These are phyloP conservation scores for Myxozyma vanderwaltii DNA, from an alignment of 805 yeast genomes.

Conservation along the genomic window DNA sequence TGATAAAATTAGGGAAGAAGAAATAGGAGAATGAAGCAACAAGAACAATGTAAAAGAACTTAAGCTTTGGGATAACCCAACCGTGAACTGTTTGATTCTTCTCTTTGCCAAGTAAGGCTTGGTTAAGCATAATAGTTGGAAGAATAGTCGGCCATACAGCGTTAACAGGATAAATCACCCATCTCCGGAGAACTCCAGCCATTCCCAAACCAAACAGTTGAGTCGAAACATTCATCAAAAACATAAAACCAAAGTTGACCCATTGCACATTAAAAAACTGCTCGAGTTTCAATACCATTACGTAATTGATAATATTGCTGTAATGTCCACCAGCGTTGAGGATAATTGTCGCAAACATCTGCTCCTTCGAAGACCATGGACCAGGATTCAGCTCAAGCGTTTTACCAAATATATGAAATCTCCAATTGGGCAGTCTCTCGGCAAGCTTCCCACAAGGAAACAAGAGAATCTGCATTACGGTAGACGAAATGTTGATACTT, in stretches of 20 bases:
- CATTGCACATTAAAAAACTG: slow-evolving; percentile 42
- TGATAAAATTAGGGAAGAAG: slow-evolving; percentile 64
- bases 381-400: slow-evolving; percentile 51
- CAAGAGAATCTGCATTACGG: slow-evolving; percentile 60
- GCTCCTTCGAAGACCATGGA: slow-evolving; percentile 63
- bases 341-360: slow-evolving; percentile 51
- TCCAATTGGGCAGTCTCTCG: slow-evolving; percentile 47
- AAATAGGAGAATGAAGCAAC: slow-evolving; percentile 51
- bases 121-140: slow-evolving; percentile 49
- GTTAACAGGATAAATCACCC: slow-evolving; percentile 56
- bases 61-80: slow-evolving; percentile 58
- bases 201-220: slow-evolving; percentile 65
- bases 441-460: slow-evolving; percentile 57
- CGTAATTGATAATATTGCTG: slow-evolving; percentile 51
- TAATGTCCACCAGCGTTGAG: slow-evolving; percentile 49
- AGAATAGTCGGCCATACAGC: slow-evolving; percentile 69
- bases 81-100: slow-evolving; percentile 50
- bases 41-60: slow-evolving; percentile 51
- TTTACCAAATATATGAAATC: neutral
- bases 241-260: slow-evolving; percentile 53
- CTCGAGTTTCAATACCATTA: slow-evolving; percentile 57
- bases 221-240: slow-evolving; percentile 56
- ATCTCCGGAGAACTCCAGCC: slow-evolving; percentile 64
- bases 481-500: slow-evolving; percentile 52
- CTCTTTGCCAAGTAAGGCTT: slow-evolving; percentile 22